Conservation (phyloP, 1,284 basidiomycete species). For the Malassezia slooffiae region DNA sequence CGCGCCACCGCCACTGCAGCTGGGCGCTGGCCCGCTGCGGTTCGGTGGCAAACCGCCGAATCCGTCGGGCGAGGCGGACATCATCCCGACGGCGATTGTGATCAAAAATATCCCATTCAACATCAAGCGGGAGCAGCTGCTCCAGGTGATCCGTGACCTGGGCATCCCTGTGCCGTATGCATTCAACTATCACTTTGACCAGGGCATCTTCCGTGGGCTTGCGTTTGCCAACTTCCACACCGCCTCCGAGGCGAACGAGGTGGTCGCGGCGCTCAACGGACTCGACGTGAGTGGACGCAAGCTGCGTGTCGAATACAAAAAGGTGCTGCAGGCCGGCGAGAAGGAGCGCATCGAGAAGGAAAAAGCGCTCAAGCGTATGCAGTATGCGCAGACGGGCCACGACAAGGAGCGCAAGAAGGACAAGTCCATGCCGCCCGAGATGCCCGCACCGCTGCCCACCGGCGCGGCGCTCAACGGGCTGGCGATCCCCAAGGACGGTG, state of each 20-base stretch:
- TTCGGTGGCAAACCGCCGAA: constrained; percentile 3
- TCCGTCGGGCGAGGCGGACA: constrained; percentile 63
- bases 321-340: constrained; percentile 94
- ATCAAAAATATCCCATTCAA: constrained; percentile 99
- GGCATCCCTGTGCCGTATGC: constrained; percentile 96
- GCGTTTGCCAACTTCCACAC: constrained; percentile 98
- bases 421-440: not conserved
- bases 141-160: constrained; percentile 87
- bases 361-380: constrained; percentile 96
- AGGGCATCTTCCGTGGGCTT: constrained; percentile 80
- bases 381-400: constrained; percentile 48
- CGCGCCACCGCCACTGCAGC: not conserved
- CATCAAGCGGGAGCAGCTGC: constrained; percentile 85
- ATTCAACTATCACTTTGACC: constrained; percentile 59
- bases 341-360: constrained; percentile 98
- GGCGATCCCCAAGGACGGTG: not conserved
- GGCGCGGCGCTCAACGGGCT: not conserved
- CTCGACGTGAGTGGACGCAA: constrained; percentile 90
- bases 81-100: constrained; percentile 97
- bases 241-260: constrained; percentile 79
- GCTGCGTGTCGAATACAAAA: constrained; percentile 97
- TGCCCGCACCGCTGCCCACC: not conserved
- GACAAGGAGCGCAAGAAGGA: constrained; percentile 31
- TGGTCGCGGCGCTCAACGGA: constrained; percentile 86
- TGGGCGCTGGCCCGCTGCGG: constrained; percentile 2